phyloP scores from a whole-genome alignment of 805 yeast genomes.

The Ogataea angusta region DNA sequence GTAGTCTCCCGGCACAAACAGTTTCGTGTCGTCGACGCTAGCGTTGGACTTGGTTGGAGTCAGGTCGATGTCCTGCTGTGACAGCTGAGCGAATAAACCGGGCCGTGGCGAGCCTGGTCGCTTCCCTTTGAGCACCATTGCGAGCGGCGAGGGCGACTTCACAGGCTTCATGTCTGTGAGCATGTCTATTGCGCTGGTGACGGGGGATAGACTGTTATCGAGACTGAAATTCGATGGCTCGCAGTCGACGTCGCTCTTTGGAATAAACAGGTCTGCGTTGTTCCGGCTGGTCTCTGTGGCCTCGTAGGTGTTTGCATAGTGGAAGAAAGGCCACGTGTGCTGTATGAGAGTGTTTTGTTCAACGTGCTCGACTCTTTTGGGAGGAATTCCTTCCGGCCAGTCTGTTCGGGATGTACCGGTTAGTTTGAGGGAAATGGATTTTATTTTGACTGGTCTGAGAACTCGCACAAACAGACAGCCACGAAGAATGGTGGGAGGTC shows the following conservation, averaged over 20 bases:
- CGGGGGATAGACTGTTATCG: constrained; percentile 32
- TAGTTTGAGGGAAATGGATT: constrained; percentile 57
- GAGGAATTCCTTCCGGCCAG: constrained; percentile 99
- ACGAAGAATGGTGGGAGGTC: constrained; percentile 77
- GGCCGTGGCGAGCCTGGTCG: constrained; percentile 22
- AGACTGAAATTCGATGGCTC: constrained; percentile 38
- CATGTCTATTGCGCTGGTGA: constrained; percentile 23
- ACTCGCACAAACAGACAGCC: constrained; percentile 75
- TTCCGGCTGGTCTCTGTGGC: constrained; percentile 32
- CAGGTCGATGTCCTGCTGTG: constrained; percentile 20
- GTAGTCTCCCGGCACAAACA: constrained; percentile 85
- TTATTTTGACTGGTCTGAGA: constrained; percentile 67
- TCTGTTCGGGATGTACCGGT: constrained; percentile 76
- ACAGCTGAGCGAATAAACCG: constrained; percentile 11
- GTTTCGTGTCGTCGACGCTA: constrained; percentile 27
- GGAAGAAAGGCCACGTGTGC: constrained; percentile 91
- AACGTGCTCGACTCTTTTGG: constrained; percentile 62
- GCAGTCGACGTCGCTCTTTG: constrained; percentile 24
- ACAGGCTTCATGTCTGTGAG: constrained; percentile 20
- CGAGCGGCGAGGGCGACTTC: constrained; percentile 28
- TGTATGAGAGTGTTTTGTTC: constrained; percentile 66
- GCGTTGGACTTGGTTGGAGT: constrained; percentile 23
- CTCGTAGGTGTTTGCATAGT: constrained; percentile 31
- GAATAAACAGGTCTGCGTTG: constrained; percentile 47
- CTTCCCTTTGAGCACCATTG: constrained; percentile 29